Conservation (phyloP, 805 yeast genomes). For the Ogataea neopini region DNA sequence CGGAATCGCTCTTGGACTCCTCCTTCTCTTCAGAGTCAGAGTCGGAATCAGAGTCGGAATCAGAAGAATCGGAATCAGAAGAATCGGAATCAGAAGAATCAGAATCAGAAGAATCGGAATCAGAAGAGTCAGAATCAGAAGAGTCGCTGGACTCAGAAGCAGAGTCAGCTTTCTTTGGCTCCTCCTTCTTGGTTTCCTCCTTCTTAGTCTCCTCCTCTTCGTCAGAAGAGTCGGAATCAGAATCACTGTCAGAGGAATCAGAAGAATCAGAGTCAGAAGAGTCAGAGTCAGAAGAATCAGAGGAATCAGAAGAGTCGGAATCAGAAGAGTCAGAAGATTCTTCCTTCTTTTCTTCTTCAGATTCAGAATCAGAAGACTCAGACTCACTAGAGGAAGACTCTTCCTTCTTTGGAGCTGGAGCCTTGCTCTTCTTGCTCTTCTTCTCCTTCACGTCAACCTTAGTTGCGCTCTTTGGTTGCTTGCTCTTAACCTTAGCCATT, state of each 20-base stretch:
- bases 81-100: slow-evolving; percentile 24
- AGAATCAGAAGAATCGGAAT: slow-evolving; percentile 23
- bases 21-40: slow-evolving; percentile 17
- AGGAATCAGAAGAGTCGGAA: slow-evolving; percentile 5
- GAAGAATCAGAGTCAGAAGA: slow-evolving; percentile 7
- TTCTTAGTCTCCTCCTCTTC: neutral
- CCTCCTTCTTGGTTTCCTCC: slow-evolving; percentile 15
- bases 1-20: too few relatives aligned
- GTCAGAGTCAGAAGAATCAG: slow-evolving; percentile 13
- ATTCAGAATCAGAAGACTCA: slow-evolving; percentile 11
- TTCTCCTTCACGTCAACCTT: slow-evolving; percentile 21
- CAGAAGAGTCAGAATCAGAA: slow-evolving; percentile 21
- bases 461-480: slow-evolving; percentile 8
- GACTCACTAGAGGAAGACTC: slow-evolving; percentile 10
- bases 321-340: slow-evolving; percentile 8
- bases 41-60: slow-evolving; percentile 31
- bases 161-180: slow-evolving; percentile 8
- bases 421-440: slow-evolving; percentile 13
- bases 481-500: slow-evolving; percentile 8
- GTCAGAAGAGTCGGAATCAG: slow-evolving; percentile 12
- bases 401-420: slow-evolving; percentile 19
- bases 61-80: slow-evolving; percentile 23
- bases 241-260: slow-evolving; percentile 10
- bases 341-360: slow-evolving; percentile 8
- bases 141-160: slow-evolving; percentile 3